These are phyloP conservation scores for Phanerochaete carnosa DNA, from an alignment of 768 basidiomycete genomes.

Conservation along the genomic window DNA sequence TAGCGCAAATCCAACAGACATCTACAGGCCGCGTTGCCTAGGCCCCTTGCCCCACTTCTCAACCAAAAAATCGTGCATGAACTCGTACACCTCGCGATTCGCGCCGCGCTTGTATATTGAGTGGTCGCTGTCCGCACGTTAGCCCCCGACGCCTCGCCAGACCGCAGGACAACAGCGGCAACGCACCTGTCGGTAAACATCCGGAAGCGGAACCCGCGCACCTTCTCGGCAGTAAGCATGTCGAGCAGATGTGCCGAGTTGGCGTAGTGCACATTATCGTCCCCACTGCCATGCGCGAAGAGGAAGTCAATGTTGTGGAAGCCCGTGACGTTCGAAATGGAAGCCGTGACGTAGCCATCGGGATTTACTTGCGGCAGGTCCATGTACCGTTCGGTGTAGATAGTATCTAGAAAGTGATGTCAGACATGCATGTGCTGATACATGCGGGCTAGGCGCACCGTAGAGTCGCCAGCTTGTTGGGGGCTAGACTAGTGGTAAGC, in stretches of 20 bases:
- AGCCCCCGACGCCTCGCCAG: slow-evolving; percentile 3
- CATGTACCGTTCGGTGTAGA: slow-evolving; percentile 99
- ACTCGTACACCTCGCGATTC: slow-evolving; percentile 82
- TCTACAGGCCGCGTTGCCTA: slow-evolving; percentile 55
- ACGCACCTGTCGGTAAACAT: slow-evolving; percentile 95
- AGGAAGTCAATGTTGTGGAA: slow-evolving; percentile 80
- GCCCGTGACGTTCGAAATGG: slow-evolving; percentile 83
- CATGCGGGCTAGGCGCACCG: slow-evolving; percentile 42
- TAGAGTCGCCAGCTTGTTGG: slow-evolving; percentile 87
- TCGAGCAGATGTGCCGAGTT: slow-evolving; percentile 91
- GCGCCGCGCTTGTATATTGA: slow-evolving; percentile 70
- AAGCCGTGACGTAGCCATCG: slow-evolving; percentile 86
- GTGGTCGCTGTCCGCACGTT: slow-evolving; percentile 63
- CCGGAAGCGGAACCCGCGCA: slow-evolving; percentile 79
- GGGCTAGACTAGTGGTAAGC: slow-evolving; percentile 44
- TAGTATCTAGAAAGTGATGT: slow-evolving; percentile 56
- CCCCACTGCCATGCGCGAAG: slow-evolving; percentile 90
- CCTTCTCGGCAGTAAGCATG: slow-evolving; percentile 78
- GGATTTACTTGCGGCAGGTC: slow-evolving; percentile 74
- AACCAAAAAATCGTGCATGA: slow-evolving; percentile 75
- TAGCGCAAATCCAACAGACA: background rate
- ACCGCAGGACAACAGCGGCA: slow-evolving; percentile 12
- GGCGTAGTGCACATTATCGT: slow-evolving; percentile 95
- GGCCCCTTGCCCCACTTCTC: slow-evolving; percentile 95
- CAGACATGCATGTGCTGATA: background rate